Evolutionary conservation across 371 early-diverging fungal species (phyloP).

Genomic region (Circinella minor): DNA sequence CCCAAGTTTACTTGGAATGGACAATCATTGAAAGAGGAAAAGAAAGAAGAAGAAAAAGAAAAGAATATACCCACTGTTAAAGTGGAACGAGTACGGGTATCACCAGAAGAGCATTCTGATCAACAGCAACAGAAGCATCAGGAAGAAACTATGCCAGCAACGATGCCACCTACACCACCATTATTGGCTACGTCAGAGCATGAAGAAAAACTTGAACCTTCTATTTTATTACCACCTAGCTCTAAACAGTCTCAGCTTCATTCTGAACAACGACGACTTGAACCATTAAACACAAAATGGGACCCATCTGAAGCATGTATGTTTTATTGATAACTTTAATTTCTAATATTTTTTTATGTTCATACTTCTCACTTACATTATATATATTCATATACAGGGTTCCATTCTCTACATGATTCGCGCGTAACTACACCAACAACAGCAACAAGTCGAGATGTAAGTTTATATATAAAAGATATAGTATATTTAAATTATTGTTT

Average conservation of each 20-base stretch:
- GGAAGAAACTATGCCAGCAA: background rate
- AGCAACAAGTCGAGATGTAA: constrained; percentile 8
- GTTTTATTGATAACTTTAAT: background rate
- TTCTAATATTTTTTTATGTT: background rate
- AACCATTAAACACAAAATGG: constrained; percentile 3
- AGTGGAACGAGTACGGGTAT: too few species aligned
- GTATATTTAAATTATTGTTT: background rate
- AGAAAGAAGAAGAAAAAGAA: constrained; percentile 8
- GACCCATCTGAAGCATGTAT: constrained; percentile 7
- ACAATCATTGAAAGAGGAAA: constrained; percentile 13
- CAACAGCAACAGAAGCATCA: background rate
- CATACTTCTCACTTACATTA: background rate
- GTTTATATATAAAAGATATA: background rate
- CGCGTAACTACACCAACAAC: background rate
- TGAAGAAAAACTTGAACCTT: constrained; percentile 1
- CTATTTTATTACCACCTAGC: background rate
- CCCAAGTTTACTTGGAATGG: constrained; percentile 18
- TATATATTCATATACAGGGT: background rate
- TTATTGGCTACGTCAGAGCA: background rate
- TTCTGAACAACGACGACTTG: constrained; percentile 1
- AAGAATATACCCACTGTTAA: background rate
- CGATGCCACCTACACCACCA: background rate
- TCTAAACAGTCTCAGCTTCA: background rate
- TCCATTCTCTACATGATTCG: background rate
- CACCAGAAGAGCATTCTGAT: background rate